Base-by-base conservation (phyloP, 257 asterid species). In the Capsicum pubescens region DNA sequence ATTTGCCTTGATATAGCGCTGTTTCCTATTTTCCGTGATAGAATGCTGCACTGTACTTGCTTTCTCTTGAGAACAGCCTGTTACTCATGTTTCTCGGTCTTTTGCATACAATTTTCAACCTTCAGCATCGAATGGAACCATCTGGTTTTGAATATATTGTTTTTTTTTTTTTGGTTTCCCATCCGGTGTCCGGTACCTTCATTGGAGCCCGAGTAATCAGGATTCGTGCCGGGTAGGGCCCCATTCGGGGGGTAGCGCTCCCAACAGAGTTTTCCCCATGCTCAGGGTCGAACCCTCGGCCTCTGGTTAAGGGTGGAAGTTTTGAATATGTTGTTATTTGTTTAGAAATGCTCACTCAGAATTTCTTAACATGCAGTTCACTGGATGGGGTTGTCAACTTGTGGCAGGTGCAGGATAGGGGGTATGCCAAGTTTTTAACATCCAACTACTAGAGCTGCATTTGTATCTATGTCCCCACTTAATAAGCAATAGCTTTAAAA, bases 361-460 rank as follows among this genome's bases (percentile, higher is more conserved):
- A 14, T 64, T 89, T 71, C 69, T 74, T 86, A 84, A 88, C 69
- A 77, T 87, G 87, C 97, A 93, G 97, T 87, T 93, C 97, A 6
- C 84, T 93, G 93, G 96, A 93, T 87, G 97, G 97, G 88, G 79
- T 85, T 39, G 92, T 93, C 90, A 93, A 93, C 85, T 88, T 93
- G 84, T 93, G 97, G 97, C 89, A 92, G 83, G 86, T 92, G 85
- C 91, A 87, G 85, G 90, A 87, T 9, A 90, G 85, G 84, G 95
- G 95, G 97, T 93, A 83, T 63, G 87, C 70, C 46, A 26, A 19
- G n/a, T 67, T 66, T 87, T 58, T 82, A 11, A 36, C 61, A 76
- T 63, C 79, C 66, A 87, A 88, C 52, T 80, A 66, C 68, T 32
- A 9, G 10, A 85, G 44, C 83, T 82, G 58, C 67, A 44, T 16